A percentile compares a stretch with the other conserved stretches of the same genome.
Evolutionary conservation across 164 flowering plant genomes (phyloP).

Genomic region (Protea cynaroides): DNA sequence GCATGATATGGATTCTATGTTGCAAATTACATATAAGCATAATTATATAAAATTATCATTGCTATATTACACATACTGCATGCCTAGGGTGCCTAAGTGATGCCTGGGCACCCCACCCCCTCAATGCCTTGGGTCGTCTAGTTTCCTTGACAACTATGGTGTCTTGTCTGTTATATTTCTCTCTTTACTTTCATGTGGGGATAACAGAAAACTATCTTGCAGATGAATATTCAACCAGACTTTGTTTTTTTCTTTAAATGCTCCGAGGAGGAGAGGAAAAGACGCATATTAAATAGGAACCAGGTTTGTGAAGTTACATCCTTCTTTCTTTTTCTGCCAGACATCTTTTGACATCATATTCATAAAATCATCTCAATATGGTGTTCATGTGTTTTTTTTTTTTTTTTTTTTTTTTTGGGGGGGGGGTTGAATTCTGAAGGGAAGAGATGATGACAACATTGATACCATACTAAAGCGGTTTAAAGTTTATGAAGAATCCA

Average conservation of each 20-base stretch:
- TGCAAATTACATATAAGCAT: too few relatives aligned
- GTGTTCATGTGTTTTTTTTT: not conserved
- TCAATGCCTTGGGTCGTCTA: too few relatives aligned
- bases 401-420: not conserved
- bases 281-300: conserved; percentile 49
- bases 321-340: not conserved
- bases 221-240: conserved; percentile 59
- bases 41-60: too few relatives aligned
- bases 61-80: too few relatives aligned
- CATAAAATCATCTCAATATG: not conserved
- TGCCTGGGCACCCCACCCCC: too few relatives aligned
- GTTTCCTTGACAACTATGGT: too few relatives aligned
- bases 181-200: too few relatives aligned
- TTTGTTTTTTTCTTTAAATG: conserved; percentile 69
- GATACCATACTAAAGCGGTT: conserved; percentile 30
- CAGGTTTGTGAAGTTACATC: conserved; percentile 27
- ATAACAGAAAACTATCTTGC: conserved; percentile 14
- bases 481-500: conserved; percentile 22
- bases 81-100: too few relatives aligned
- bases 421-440: conserved; percentile 14
- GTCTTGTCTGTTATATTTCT: too few relatives aligned
- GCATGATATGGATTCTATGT: too few relatives aligned
- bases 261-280: conserved; percentile 66
- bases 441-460: conserved; percentile 32
- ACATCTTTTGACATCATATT: not conserved